Base-by-base conservation (phyloP, 2,329 filamentous ascomycete species). In the Xylaria sp. region DNA sequence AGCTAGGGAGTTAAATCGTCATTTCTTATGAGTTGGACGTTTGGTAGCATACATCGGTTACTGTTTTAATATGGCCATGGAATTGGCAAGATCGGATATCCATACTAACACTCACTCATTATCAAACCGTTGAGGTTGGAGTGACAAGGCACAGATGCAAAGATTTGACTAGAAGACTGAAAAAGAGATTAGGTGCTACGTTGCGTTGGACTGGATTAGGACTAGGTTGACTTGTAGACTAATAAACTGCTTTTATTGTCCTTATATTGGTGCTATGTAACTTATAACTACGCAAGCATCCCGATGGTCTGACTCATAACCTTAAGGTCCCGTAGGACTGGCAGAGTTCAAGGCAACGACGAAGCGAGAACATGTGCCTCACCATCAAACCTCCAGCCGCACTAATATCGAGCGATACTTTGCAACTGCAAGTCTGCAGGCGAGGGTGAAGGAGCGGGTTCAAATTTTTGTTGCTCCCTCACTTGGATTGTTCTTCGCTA, bases 321-420 rank as follows among this genome's bases (percentile, higher is more conserved):
- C 5, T 5, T 23, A 34, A 13, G 15, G n/a, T 58, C 20, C 15
- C 8, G 34, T 28, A 50, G 41, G 8, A 4, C 10, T n/a, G 54
- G 8, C 4, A 12, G 23, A 58, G 20, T 32, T 32, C n/a, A 20
- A 63, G 28, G 23, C 23, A 32, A 28, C 32, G 20, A 15, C 32
- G 10, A 41, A 46, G 23, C 7, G 25, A 23, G 64, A 46, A 69
- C 57, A 87, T 95, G 91, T 94, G 72, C 86, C 92, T 94, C 90
- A 89, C 90, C 91, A 91, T 94, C 92, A 95, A 94, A 94, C 91
- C 89, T 86, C 86, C 86, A 86, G 82, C 86, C 82, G 90, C 91
- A 93, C 86, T 71, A 84, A 84, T 79, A 81, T 72, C 63, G 7
- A 58, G 28, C n/a, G 77, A 80, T 80, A 78, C 83, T 86, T 88